phyloP scores from a whole-genome alignment of 2,329 filamentous ascomycete genomes.

The Blumeria hordei region DNA sequence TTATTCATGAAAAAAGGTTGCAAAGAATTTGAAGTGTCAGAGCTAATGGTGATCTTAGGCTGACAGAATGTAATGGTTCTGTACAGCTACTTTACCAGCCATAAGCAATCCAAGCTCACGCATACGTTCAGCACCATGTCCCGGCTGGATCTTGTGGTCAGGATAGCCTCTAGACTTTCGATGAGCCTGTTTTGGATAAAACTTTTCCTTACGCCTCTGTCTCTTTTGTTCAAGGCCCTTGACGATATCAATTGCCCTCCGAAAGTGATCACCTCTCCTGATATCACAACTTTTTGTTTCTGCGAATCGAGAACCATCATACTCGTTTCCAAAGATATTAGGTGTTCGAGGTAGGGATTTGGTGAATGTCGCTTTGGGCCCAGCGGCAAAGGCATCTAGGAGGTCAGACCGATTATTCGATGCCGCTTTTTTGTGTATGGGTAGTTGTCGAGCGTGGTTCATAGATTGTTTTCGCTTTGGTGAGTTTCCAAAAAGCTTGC shows the following conservation, averaged over 20 bases:
- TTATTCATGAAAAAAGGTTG: no score
- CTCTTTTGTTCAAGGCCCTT: slow-evolving; percentile 90
- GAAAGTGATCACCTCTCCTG: slow-evolving; percentile 26
- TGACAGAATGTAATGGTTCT: slow-evolving; percentile 44
- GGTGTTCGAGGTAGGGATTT: slow-evolving; percentile 69
- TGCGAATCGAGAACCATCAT: slow-evolving; percentile 20
- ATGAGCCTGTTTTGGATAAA: slow-evolving; percentile 70
- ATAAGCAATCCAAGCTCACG: slow-evolving; percentile 71
- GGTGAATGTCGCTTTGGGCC: slow-evolving; percentile 49
- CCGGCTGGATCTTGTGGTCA: slow-evolving; percentile 45
- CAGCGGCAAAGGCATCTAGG: slow-evolving; percentile 25
- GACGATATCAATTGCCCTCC: slow-evolving; percentile 92
- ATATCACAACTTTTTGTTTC: slow-evolving; percentile 17
- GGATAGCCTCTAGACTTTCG: slow-evolving; percentile 43
- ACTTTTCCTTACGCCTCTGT: slow-evolving; percentile 78
- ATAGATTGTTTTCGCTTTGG: slow-evolving; percentile 15
- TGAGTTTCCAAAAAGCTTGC: slow-evolving; percentile 13
- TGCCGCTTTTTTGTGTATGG: slow-evolving; percentile 4
- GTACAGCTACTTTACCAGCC: slow-evolving; percentile 52
- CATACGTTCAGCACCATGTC: slow-evolving; percentile 84
- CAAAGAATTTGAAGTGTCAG: background rate
- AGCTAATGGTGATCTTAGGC: slow-evolving; percentile 20
- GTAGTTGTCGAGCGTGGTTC: background rate
- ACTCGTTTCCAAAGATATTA: slow-evolving; percentile 35
- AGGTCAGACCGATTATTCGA: slow-evolving; percentile 17